These are phyloP conservation scores for Blastomyces silverae DNA, from an alignment of 2,329 filamentous ascomycete genomes.

Conservation along the genomic window DNA sequence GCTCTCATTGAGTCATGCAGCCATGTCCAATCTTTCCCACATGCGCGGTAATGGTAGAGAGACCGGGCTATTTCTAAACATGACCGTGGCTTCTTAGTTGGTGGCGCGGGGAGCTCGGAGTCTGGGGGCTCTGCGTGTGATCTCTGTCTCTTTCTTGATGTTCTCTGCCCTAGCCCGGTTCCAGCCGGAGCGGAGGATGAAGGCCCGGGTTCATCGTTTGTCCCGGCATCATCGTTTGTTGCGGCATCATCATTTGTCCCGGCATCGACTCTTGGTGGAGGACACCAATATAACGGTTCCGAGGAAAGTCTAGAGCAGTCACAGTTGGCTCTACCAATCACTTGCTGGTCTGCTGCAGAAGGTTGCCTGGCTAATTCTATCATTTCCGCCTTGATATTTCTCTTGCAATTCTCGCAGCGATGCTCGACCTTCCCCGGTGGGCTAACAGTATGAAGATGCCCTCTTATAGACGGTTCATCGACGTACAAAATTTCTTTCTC, in stretches of 20 bases:
- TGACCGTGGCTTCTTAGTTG: conserved; percentile 11
- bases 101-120: background rate
- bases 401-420: conserved; percentile 30
- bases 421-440: conserved; percentile 11
- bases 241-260: background rate
- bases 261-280: background rate
- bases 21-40: conserved; percentile 33
- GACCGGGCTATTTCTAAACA: conserved; percentile 28
- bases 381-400: conserved; percentile 5
- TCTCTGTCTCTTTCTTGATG: conserved; percentile 15
- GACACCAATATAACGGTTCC: conserved; percentile 16
- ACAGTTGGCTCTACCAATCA: background rate
- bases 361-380: background rate
- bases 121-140: background rate
- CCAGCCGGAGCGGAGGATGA: conserved; percentile 4
- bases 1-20: conserved; percentile 31
- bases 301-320: conserved; percentile 9
- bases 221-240: background rate
- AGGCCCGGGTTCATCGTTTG: conserved; percentile 1
- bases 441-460: conserved; percentile 26
- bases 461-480: conserved; percentile 34
- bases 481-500: conserved; percentile 27
- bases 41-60: conserved; percentile 29
- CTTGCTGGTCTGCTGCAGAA: background rate
- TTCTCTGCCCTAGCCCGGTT: background rate